Percentiles rank a stretch among this genome's conserved stretches.
Conservation (phyloP, 1,139 yeast species). For the Schizosaccharomyces versatilis region DNA sequence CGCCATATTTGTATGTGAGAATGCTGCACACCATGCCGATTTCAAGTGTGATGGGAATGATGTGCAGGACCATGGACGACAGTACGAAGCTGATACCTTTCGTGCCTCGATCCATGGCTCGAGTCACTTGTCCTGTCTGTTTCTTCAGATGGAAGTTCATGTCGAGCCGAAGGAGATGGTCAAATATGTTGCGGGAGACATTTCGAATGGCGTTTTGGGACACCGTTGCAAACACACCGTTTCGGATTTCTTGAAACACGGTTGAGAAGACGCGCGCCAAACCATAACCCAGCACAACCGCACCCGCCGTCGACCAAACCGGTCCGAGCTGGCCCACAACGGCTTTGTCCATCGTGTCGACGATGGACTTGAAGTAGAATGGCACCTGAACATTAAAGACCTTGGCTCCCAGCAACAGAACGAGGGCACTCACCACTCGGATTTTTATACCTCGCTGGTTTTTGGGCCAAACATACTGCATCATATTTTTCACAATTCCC, state of each 20-base stretch:
- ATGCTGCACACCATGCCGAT: slow-evolving; percentile 85
- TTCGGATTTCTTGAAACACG: slow-evolving; percentile 75
- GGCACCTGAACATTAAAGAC: slow-evolving; percentile 80
- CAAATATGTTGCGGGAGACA: slow-evolving; percentile 74
- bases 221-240: slow-evolving; percentile 86
- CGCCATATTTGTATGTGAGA: slow-evolving; percentile 70
- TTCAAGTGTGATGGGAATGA: slow-evolving; percentile 78
- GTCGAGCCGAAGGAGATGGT: slow-evolving; percentile 63
- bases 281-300: slow-evolving; percentile 67
- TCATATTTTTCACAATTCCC: slow-evolving; percentile 12
- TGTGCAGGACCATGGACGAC: slow-evolving; percentile 91
- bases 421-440: slow-evolving; percentile 55
- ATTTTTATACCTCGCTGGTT: slow-evolving; percentile 44
- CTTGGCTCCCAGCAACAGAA: slow-evolving; percentile 57
- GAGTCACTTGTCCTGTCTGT: slow-evolving; percentile 87
- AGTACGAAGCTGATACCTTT: slow-evolving; percentile 87
- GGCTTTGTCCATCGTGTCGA: slow-evolving; percentile 30
- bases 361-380: slow-evolving; percentile 67
- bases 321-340: slow-evolving; percentile 16
- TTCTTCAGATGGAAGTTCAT: slow-evolving; percentile 70
- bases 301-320: slow-evolving; percentile 39
- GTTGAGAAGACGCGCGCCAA: slow-evolving; percentile 88
- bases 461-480: slow-evolving; percentile 67
- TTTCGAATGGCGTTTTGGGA: slow-evolving; percentile 85
- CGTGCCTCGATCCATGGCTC: slow-evolving; percentile 95